Evolutionary conservation across 805 yeast species (phyloP), one percentile per base, ranked within the genome.

Genomic region (Saturnispora silvae): DNA sequence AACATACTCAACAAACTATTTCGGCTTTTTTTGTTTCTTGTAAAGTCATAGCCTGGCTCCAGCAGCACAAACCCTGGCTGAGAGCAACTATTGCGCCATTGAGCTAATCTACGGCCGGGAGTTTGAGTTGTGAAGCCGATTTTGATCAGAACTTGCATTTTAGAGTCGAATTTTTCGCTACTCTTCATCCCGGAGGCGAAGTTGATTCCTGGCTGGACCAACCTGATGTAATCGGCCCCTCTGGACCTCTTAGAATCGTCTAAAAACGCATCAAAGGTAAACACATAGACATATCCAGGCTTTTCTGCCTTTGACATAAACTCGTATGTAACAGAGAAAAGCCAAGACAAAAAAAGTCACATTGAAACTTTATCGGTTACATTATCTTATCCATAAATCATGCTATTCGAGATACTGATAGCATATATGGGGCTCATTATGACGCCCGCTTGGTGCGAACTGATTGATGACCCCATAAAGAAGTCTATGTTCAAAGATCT

Each of bases 51-150:
- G 2, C 47, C 47, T 7, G 72, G 74, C 25, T 54, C 52, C 7
- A 69, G 44, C 13, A 65, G 45, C n/a, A 50, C 50, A 34, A 72
- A 53, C 18, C 64, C 57, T 35, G 40, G 31, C 22, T 70, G 76
- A 15, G 61, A 56, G 45, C 80, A 73, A 45, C 70, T 67, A 9
- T 53, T 59, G 47, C 60, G 64, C 80, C 80, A 73, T 46, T 73
- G 77, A 28, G 49, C 49, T 15, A 73, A 47, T 30, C 80, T 51
- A 5, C 45, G 44, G 3, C 44, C 44, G 1, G 72, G 73, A 0
- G 60, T 52, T 36, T 63, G 66, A 0, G 72, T 63, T 2, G 80
- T 73, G 60, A 59, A 70, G 1, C 80, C 80, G 1, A 73, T 63
- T 44, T 73, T 73, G 14, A 73, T 52, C 13, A 73, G 51, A 3